A percentile compares a stretch with the other conserved stretches of the same genome.
phyloP scores from a whole-genome alignment of 208 protist species.

The Kentomonas sorsogonicus region DNA sequence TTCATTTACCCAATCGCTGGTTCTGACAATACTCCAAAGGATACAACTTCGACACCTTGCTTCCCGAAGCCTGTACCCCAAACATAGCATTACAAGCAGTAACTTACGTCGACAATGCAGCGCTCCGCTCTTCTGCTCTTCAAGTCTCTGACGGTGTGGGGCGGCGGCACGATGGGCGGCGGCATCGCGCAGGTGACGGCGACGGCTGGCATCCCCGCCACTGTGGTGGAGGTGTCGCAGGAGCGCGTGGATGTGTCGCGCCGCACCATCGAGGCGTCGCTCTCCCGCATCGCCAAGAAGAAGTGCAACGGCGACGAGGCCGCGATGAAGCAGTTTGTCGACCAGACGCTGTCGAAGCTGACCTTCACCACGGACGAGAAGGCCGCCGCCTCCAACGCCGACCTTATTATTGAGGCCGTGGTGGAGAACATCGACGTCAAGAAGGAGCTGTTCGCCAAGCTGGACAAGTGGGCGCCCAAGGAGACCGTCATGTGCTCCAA shows the following conservation, averaged over 20 bases:
- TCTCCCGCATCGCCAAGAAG: constrained; percentile 57
- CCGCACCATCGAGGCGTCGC: constrained; percentile 39
- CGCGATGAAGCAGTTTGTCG: constrained; percentile 40
- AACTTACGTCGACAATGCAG: too few species aligned
- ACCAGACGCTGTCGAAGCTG: constrained; percentile 29
- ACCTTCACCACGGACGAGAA: constrained; percentile 59
- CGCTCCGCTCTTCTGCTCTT: too few species aligned
- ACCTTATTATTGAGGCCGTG: constrained; percentile 64
- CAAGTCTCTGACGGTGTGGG: constrained; percentile 45
- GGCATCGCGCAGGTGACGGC: constrained; percentile 68
- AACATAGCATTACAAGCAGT: too few species aligned
- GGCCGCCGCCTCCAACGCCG: constrained; percentile 25
- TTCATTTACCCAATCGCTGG: too few species aligned
- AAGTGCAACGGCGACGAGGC: constrained; percentile 37
- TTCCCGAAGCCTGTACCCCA: too few species aligned
- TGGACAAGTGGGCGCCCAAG: constrained; percentile 48
- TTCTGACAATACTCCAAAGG: too few species aligned
- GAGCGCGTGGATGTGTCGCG: constrained; percentile 40
- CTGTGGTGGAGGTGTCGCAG: constrained; percentile 53
- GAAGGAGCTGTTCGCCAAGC: constrained; percentile 38
- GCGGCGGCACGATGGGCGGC: constrained; percentile 69
- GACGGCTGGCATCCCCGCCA: constrained; percentile 36
- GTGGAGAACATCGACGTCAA: constrained; percentile 62
- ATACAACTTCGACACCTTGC: too few species aligned
- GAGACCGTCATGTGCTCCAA: constrained; percentile 82